Base-by-base conservation (phyloP, 73 alveolate genomes). In the Stentor coeruleus region DNA sequence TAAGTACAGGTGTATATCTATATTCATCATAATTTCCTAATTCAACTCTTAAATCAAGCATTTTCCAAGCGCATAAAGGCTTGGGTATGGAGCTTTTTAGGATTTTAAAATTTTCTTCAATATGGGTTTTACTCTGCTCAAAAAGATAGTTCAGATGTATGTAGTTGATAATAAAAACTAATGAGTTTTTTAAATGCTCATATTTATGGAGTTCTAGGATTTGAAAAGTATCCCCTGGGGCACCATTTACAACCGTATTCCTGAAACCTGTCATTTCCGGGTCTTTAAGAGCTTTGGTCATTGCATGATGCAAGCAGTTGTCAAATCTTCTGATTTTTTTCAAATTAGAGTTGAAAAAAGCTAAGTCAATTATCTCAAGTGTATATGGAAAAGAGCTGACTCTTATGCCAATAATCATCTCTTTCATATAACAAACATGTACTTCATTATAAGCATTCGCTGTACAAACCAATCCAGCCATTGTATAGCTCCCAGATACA, bases 341-440 rank as follows among this genome's bases (percentile, higher is more conserved):
- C 20, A 49, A 49, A 49, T 49, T 49, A 11, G 6, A 11, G 20
- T 49, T 49, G 66, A 49, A 49, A 49, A 11, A 20, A 20, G 6
- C 28, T 20, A 49, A 11, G 66, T 49, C 66, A 49, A 49, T 6
- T 49, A 49, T 20, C 20, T 49, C 66, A 11, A 49, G 20, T 11
- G 66, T 49, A 49, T 49, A 49, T 11, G 66, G 66, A 49, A 49
- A 49, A 49, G 66, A 49, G 20, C 66, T 49, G 66, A 49, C 66
- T 11, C 66, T 6, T 49, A 49, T 49, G 6, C 20, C 20, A 49
- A 49, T 20, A 49, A 49, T 49, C 28, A 49, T 49, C 20, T 49
- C 66, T 49, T 49, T 49, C 66, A 49, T 49, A 20, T 49, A 49
- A 49, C 66, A 49, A 6, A 49, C 6, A 20, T 49, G 66, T 11